Evolutionary conservation across 179 eudicot genomes (phyloP).

Genomic region (Silene vulgaris): DNA sequence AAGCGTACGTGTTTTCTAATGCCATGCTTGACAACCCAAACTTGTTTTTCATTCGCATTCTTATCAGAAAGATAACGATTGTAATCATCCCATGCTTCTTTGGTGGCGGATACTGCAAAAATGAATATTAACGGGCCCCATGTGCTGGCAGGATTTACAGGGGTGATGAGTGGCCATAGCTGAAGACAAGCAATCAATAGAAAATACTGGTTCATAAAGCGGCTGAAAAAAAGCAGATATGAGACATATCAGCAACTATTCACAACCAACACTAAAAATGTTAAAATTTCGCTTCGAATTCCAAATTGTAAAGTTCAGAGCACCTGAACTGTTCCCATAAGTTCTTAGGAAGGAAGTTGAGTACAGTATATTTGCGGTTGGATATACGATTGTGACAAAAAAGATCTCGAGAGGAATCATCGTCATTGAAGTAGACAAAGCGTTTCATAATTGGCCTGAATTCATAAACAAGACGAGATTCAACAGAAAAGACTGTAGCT

Average conservation of each 20-base stretch:
- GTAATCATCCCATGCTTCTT: conserved; percentile 99
- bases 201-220: conserved; percentile 98
- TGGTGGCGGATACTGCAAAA: conserved; percentile 90
- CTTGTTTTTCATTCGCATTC: conserved; percentile 95
- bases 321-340: conserved; percentile 99
- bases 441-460: conserved; percentile 62
- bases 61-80: conserved; percentile 88
- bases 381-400: conserved; percentile 83
- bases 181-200: conserved; percentile 99
- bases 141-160: conserved; percentile 97
- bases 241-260: conserved; percentile 20
- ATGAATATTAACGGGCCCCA: conserved; percentile 98
- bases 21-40: conserved; percentile 86
- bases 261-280: conserved; percentile 6
- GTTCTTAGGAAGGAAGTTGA: conserved; percentile 86
- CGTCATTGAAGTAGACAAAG: conserved; percentile 76
- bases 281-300: no score
- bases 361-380: conserved; percentile 74
- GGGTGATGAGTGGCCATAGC: conserved; percentile 95
- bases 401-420: conserved; percentile 52
- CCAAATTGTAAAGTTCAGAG: conserved; percentile 10
- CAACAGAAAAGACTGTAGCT: neutral
- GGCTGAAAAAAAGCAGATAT: conserved; percentile 54
- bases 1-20: conserved; percentile 63
- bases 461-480: neutral